A percentile compares a stretch with the other conserved stretches of the same genome.
Evolutionary conservation across 2,329 filamentous ascomycete genomes (phyloP).

Genomic region (Exophiala dermatitidis): DNA sequence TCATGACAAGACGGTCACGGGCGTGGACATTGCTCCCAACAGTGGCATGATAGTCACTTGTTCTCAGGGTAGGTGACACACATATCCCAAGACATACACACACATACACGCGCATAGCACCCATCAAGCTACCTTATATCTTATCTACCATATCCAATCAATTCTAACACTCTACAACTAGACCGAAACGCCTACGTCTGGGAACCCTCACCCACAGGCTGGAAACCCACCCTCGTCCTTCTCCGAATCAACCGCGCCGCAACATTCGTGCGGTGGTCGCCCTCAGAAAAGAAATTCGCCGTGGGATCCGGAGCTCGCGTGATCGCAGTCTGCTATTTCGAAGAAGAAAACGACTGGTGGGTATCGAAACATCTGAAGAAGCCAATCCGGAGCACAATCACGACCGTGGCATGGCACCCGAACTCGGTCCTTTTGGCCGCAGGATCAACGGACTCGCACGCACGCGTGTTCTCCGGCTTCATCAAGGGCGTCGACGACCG

Average conservation of each 20-base stretch:
- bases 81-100: no score
- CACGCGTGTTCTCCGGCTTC: conserved; percentile 88
- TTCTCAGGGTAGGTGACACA: conserved; percentile 64
- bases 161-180: conserved; percentile 33
- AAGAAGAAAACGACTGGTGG: conserved; percentile 99
- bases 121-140: not conserved
- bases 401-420: conserved; percentile 90
- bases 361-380: conserved; percentile 99
- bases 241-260: conserved; percentile 95
- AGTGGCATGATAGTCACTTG: conserved; percentile 94
- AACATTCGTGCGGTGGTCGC: conserved; percentile 95
- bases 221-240: conserved; percentile 94
- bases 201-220: conserved; percentile 86
- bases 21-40: conserved; percentile 87
- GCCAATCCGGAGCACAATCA: conserved; percentile 94
- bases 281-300: conserved; percentile 93
- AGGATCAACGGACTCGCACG: conserved; percentile 94
- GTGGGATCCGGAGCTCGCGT: conserved; percentile 92
- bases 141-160: not conserved
- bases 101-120: no score
- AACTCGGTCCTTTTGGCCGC: conserved; percentile 93
- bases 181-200: conserved; percentile 97
- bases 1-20: conserved; percentile 93
- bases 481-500: conserved; percentile 88
- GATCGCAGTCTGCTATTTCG: conserved; percentile 96